Percentiles rank a stretch among this genome's conserved stretches.
phyloP scores from a whole-genome alignment of 2,329 filamentous ascomycete genomes.

The Tothia fuscella region DNA sequence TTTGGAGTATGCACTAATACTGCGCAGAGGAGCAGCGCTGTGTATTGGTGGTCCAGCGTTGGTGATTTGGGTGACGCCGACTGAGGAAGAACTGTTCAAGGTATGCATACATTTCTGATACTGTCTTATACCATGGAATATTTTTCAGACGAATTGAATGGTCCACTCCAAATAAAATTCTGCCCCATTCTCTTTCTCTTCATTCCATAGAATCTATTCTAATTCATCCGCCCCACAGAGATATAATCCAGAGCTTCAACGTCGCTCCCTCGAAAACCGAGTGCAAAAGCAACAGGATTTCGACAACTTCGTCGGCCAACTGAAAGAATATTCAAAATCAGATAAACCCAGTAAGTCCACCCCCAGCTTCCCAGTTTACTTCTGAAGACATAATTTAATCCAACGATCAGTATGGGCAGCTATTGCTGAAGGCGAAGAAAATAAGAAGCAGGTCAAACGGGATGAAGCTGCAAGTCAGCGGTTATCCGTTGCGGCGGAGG shows the following conservation, averaged over 20 bases:
- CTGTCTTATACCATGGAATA: slow-evolving; percentile 4
- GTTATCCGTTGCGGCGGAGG: slow-evolving; percentile 3
- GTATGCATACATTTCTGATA: slow-evolving; percentile 22
- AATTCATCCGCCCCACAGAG: slow-evolving; percentile 31
- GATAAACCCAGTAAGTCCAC: slow-evolving; percentile 69
- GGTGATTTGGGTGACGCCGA: slow-evolving; percentile 66
- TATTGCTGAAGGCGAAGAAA: slow-evolving; percentile 12
- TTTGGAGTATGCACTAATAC: slow-evolving; percentile 17
- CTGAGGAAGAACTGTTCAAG: slow-evolving; percentile 82
- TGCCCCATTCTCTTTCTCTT: too few species aligned
- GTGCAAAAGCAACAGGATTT: slow-evolving; percentile 72
- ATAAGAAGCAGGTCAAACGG: slow-evolving; percentile 13
- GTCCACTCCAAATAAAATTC: background rate
- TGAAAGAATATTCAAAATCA: slow-evolving; percentile 84
- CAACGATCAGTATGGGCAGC: slow-evolving; percentile 12
- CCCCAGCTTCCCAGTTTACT: background rate
- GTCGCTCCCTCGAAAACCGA: slow-evolving; percentile 69
- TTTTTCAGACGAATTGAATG: background rate
- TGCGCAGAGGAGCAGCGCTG: slow-evolving; percentile 52
- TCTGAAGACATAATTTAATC: background rate
- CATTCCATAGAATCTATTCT: too few species aligned
- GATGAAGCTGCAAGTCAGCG: slow-evolving; percentile 23
- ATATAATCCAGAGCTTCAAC: slow-evolving; percentile 93
- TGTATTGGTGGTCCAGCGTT: slow-evolving; percentile 78
- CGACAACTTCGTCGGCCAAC: slow-evolving; percentile 67